These are phyloP conservation scores for Trichoderma oligosporum DNA, from an alignment of 2,329 filamentous ascomycete genomes.

Conservation along the genomic window DNA sequence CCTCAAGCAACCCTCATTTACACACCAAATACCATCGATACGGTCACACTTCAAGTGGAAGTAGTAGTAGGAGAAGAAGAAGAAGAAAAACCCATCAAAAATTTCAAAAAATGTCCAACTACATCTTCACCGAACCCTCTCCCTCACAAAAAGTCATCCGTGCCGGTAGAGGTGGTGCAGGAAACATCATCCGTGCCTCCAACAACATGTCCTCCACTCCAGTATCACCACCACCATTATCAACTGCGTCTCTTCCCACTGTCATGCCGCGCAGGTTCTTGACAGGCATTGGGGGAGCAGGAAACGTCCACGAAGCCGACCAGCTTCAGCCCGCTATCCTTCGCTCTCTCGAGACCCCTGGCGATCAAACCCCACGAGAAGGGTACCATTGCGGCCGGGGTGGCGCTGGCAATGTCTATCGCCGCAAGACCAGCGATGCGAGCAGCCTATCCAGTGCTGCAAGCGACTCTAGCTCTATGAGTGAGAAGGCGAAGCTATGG, in stretches of 20 bases:
- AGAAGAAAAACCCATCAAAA: no score
- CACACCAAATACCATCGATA: no score
- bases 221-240: no score
- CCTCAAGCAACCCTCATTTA: no score
- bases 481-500: slow-evolving; percentile 34
- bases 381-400: slow-evolving; percentile 66
- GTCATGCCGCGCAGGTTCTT: slow-evolving; percentile 52
- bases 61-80: no score
- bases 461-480: slow-evolving; percentile 39
- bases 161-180: slow-evolving; percentile 51
- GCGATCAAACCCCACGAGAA: slow-evolving; percentile 38
- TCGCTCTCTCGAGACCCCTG: slow-evolving; percentile 45
- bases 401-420: slow-evolving; percentile 63
- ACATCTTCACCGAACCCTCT: slow-evolving; percentile 33
- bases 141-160: slow-evolving; percentile 28
- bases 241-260: slow-evolving; percentile 46
- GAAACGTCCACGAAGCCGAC: slow-evolving; percentile 54
- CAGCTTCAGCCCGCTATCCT: slow-evolving; percentile 29
- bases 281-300: slow-evolving; percentile 63
- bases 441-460: slow-evolving; percentile 29
- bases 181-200: slow-evolving; percentile 52
- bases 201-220: slow-evolving; percentile 34
- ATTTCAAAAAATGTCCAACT: slow-evolving; percentile 33
- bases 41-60: no score
- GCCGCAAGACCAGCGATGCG: slow-evolving; percentile 40